Evolutionary conservation across 176 grass and related monocot species (phyloP).

Genomic region (Hordeum marinum): DNA sequence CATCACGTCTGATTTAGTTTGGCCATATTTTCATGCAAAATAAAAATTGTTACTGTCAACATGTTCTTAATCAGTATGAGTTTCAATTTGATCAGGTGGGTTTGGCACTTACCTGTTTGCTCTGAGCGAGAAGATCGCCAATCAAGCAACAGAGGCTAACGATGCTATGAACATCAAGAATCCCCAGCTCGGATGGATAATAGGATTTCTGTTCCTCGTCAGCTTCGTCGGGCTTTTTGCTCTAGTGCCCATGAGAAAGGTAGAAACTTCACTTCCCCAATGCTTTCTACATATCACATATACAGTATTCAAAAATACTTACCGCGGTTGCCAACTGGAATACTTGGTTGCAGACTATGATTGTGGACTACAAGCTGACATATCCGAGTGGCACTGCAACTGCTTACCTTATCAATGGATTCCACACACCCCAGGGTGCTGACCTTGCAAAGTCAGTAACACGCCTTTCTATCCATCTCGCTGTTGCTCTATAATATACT

Average conservation of each 20-base stretch:
- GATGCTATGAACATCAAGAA: slow-evolving; percentile 42
- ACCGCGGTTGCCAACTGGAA: neutral
- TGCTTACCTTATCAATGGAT: slow-evolving; percentile 80
- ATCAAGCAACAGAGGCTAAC: slow-evolving; percentile 47
- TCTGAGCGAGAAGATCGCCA: slow-evolving; percentile 40
- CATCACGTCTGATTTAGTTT: neutral
- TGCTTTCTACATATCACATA: neutral
- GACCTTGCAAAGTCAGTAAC: slow-evolving; percentile 53
- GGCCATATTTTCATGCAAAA: neutral
- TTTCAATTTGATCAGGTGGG: slow-evolving; percentile 32
- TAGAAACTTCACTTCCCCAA: neutral
- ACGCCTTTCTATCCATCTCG: neutral
- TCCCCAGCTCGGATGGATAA: slow-evolving; percentile 48
- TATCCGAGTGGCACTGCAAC: slow-evolving; percentile 91
- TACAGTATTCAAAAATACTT: neutral
- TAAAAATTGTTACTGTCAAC: neutral
- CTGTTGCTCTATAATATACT: neutral
- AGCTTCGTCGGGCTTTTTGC: slow-evolving; percentile 53
- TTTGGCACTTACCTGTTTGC: slow-evolving; percentile 50
- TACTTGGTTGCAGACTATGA: slow-evolving; percentile 62
- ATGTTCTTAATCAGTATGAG: neutral
- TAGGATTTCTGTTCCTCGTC: slow-evolving; percentile 54
- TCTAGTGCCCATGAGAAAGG: slow-evolving; percentile 57
- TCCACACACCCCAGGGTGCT: slow-evolving; percentile 69
- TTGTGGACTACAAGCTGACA: slow-evolving; percentile 85